Conservation (phyloP, 2,329 filamentous ascomycete genomes). For the Pseudogymnoascus sp. region DNA sequence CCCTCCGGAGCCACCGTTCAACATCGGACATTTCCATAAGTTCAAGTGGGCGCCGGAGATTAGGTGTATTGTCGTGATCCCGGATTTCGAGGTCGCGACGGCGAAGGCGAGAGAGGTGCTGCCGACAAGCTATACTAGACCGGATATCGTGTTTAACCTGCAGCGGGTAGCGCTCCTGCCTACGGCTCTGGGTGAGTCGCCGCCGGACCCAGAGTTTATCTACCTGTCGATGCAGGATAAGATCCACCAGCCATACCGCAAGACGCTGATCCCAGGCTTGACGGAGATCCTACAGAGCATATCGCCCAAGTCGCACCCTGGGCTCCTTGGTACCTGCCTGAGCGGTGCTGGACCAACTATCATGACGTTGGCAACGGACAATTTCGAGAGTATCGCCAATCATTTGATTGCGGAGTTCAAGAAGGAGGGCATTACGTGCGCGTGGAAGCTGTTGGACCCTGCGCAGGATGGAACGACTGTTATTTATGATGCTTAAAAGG, state of each 20-base stretch:
- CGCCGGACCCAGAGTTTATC: conserved; percentile 87
- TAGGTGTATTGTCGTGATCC: conserved; percentile 94
- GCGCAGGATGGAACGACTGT: conserved; percentile 52
- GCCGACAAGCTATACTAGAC: conserved; percentile 67
- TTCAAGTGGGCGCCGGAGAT: conserved; percentile 92
- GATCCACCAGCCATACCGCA: conserved; percentile 92
- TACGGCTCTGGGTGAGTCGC: conserved; percentile 78
- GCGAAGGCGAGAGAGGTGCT: conserved; percentile 82
- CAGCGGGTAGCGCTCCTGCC: conserved; percentile 88
- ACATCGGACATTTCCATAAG: conserved; percentile 93
- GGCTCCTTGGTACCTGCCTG: conserved; percentile 86
- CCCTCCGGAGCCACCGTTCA: conserved; percentile 80
- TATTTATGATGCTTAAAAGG: not conserved
- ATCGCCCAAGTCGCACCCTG: conserved; percentile 77
- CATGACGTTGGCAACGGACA: conserved; percentile 78
- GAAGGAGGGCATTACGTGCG: conserved; percentile 63
- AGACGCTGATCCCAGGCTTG: conserved; percentile 82
- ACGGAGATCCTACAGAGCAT: conserved; percentile 86
- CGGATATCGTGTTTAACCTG: conserved; percentile 86
- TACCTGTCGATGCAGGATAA: conserved; percentile 98
- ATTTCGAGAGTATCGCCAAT: conserved; percentile 79
- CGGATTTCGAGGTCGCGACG: conserved; percentile 91
- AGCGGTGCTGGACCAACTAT: conserved; percentile 95
- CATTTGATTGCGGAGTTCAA: conserved; percentile 69
- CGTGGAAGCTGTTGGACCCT: conserved; percentile 82